These are phyloP conservation scores for Podaxis pistillaris DNA, from an alignment of 768 basidiomycete species.

Conservation along the genomic window DNA sequence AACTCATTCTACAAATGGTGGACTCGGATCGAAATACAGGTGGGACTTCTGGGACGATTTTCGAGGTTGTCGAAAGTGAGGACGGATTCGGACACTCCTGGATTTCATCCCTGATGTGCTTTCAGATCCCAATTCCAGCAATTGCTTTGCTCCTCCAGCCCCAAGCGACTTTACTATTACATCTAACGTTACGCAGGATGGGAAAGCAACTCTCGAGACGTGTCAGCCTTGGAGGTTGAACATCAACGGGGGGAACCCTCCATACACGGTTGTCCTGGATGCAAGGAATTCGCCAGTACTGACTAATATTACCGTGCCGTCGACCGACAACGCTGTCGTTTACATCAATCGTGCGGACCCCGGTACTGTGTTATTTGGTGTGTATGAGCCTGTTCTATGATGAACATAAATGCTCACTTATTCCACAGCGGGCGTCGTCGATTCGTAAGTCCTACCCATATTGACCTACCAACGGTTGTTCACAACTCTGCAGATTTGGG, in stretches of 20 bases:
- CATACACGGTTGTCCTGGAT: slow-evolving; percentile 42
- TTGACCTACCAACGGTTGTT: not conserved
- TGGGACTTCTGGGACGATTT: slow-evolving; percentile 34
- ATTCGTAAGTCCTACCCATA: slow-evolving; percentile 36
- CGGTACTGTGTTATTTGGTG: slow-evolving; percentile 38
- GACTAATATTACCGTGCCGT: slow-evolving; percentile 39
- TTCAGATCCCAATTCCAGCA: slow-evolving; percentile 30
- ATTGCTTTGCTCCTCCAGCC: slow-evolving; percentile 27
- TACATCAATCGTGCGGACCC: slow-evolving; percentile 43
- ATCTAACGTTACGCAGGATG: slow-evolving; percentile 35
- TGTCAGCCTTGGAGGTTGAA: slow-evolving; percentile 48
- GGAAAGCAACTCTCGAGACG: slow-evolving; percentile 28
- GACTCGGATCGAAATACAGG: slow-evolving; percentile 43
- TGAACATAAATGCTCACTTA: slow-evolving; percentile 8
- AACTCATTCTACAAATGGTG: slow-evolving; percentile 41
- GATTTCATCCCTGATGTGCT: not conserved
- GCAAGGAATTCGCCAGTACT: slow-evolving; percentile 35
- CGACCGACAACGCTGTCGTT: slow-evolving; percentile 36
- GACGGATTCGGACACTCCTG: not conserved
- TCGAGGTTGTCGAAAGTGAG: slow-evolving; percentile 35
- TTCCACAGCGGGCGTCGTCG: slow-evolving; percentile 34
- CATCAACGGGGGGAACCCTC: slow-evolving; percentile 42
- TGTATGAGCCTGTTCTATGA: slow-evolving; percentile 13
- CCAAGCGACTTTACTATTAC: slow-evolving; percentile 30
- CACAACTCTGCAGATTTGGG: slow-evolving; percentile 31